phyloP scores from a whole-genome alignment of 768 basidiomycete species.

The Antrodiella citrinella region DNA sequence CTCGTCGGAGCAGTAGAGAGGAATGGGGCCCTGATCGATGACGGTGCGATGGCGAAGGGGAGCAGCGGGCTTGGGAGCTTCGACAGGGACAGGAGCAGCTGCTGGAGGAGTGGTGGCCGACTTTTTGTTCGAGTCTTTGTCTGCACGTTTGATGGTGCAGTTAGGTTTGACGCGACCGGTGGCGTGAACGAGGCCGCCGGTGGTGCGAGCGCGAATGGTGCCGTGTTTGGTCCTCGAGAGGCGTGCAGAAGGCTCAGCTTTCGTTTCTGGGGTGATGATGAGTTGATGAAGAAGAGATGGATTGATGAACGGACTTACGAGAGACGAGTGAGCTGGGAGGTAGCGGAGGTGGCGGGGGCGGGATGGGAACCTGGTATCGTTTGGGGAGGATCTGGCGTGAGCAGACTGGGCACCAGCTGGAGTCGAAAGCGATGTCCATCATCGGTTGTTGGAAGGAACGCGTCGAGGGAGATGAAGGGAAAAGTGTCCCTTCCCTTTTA shows the following conservation, averaged over 20 bases:
- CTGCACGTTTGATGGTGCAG: constrained; percentile 40
- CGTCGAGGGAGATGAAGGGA: no score
- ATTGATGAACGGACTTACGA: constrained; percentile 30
- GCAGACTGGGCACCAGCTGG: constrained; percentile 78
- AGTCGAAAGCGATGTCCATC: constrained; percentile 38
- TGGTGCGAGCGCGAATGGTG: constrained; percentile 28
- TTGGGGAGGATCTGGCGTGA: constrained; percentile 76
- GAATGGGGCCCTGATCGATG: constrained; percentile 75
- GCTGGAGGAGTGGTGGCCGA: constrained; percentile 11
- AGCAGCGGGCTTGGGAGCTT: constrained; percentile 20
- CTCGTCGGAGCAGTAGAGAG: constrained; percentile 78
- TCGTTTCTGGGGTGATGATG: constrained; percentile 18
- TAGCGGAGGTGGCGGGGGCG: constrained; percentile 21
- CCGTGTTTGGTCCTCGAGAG: constrained; percentile 26
- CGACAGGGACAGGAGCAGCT: constrained; percentile 16
- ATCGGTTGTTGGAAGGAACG: constrained; percentile 18
- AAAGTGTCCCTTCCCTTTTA: no score
- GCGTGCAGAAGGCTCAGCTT: constrained; percentile 18
- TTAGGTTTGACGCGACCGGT: constrained; percentile 57
- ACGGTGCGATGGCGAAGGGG: constrained; percentile 49
- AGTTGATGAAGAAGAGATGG: constrained; percentile 1
- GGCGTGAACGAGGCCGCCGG: constrained; percentile 51
- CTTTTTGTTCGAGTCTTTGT: no score
- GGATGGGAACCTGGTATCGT: constrained; percentile 45
- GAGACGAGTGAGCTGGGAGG: constrained; percentile 33